Percentiles rank a stretch among this genome's conserved stretches.
Conservation (phyloP, 169 alveolate genomes). For the Plasmodium fragile region DNA sequence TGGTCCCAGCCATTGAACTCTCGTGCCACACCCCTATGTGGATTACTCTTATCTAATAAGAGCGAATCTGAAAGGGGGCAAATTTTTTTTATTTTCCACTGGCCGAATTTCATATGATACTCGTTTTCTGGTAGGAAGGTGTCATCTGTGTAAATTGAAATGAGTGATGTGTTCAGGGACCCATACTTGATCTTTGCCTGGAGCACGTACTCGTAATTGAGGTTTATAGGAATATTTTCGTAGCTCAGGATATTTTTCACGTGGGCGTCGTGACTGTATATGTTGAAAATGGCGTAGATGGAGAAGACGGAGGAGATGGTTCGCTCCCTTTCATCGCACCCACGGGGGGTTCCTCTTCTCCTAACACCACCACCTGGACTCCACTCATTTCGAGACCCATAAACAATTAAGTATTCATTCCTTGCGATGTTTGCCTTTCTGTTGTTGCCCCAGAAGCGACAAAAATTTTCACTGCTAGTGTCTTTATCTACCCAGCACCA, state of each 20-base stretch:
- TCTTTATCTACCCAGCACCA: slow-evolving; percentile 74
- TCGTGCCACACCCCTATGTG: not conserved
- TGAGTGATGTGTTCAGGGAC: slow-evolving; percentile 46
- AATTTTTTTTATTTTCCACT: slow-evolving; percentile 64
- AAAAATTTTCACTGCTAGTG: slow-evolving; percentile 1
- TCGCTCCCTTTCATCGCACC: slow-evolving; percentile 7
- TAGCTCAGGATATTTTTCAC: slow-evolving; percentile 60
- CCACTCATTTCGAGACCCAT: slow-evolving; percentile 32
- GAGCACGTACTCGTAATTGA: slow-evolving; percentile 34
- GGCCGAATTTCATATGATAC: slow-evolving; percentile 57
- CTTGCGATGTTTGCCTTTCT: slow-evolving; percentile 13
- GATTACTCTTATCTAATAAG: not conserved
- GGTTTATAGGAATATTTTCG: slow-evolving; percentile 44
- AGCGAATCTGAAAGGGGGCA: not conserved
- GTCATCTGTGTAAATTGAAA: slow-evolving; percentile 73
- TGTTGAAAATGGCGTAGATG: slow-evolving; percentile 66
- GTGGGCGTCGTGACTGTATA: slow-evolving; percentile 39
- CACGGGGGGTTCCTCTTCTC: not conserved
- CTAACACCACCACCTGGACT: not conserved
- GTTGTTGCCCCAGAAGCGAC: not conserved
- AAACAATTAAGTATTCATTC: slow-evolving; percentile 72
- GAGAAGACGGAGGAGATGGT: slow-evolving; percentile 35
- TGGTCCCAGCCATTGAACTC: not conserved
- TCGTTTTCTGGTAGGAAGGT: slow-evolving; percentile 37
- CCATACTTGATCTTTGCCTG: slow-evolving; percentile 58